Evolutionary conservation across 176 grass and related monocot species (phyloP), one percentile per base, ranked within the genome.

Genomic region (Ananas comosus): DNA sequence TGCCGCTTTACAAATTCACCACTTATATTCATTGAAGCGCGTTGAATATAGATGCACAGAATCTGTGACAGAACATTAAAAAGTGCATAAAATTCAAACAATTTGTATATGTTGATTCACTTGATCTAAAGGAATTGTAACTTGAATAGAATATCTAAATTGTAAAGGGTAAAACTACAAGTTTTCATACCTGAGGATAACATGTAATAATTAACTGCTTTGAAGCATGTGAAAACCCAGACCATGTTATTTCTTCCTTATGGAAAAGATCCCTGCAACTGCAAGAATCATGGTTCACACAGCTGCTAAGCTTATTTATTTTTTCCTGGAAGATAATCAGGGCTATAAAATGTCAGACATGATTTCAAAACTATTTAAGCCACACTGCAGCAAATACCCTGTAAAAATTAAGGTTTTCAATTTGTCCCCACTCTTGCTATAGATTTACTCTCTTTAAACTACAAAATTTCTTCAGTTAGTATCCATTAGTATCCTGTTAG

Each of bases 21-120:
- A 80, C 76, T 23, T 19, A 79, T 9, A 78, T 76, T 63, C 70
- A 90, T 75, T 63, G 83, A 88, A 88, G 89, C 87, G 47, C 94
- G 94, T 72, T 88, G 80, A 68, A 99, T 75, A 86, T 99, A 89
- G 70, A 99, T 85, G 84, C 94, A 92, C 74, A 90, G 27, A 75
- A 90, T 88, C 94, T 93, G 70, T 25, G 72, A 65, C 49, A 76
- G 19, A 47, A 80, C 51, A 78, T 70, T 49, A 74, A 69, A 53
- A 72, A 22, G 25, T 80, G n/a, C 2, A 59, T 17, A 17, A 59
- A 18, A 8, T 19, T 61, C 4, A 9, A 61, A 19, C 2, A 61
- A 19, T 18, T 61, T 10, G 14, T 61, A 16, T 18, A 9, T 61
- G 7, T 61, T 18, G 16, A 61, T 61, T 16, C 63, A 76, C 22